A percentile compares a stretch with the other conserved stretches of the same genome.
phyloP scores from a whole-genome alignment of 306 rosid species.

The Trichosanthes cucumerina region DNA sequence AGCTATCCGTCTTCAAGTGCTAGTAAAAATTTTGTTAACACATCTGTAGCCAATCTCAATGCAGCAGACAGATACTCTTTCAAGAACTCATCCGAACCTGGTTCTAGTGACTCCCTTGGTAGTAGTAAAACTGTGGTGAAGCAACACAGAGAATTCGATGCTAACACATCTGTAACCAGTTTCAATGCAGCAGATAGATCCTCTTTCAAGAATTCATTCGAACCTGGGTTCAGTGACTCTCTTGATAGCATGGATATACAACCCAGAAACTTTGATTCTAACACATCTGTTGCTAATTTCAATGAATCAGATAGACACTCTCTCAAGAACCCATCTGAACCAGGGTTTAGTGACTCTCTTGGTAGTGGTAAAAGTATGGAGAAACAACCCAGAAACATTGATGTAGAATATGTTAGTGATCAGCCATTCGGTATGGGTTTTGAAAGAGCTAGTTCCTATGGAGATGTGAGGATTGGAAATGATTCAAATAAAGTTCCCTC shows the following conservation, averaged over 20 bases:
- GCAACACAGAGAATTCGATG: slow-evolving; percentile 27
- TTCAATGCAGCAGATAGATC: slow-evolving; percentile 26
- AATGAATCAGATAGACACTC: slow-evolving; percentile 26
- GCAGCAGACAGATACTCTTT: slow-evolving; percentile 26
- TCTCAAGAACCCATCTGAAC: slow-evolving; percentile 30
- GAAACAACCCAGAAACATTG: slow-evolving; percentile 29
- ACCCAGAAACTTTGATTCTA: slow-evolving; percentile 21
- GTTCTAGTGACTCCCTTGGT: slow-evolving; percentile 21
- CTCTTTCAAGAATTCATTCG: slow-evolving; percentile 28
- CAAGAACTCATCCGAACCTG: slow-evolving; percentile 29
- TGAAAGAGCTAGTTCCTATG: slow-evolving; percentile 32
- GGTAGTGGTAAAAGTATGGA: slow-evolving; percentile 22
- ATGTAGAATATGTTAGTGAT: slow-evolving; percentile 27
- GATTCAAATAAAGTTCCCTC: slow-evolving; percentile 30
- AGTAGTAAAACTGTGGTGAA: slow-evolving; percentile 22
- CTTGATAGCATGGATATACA: slow-evolving; percentile 25
- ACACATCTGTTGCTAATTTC: slow-evolving; percentile 18
- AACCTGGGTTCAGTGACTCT: slow-evolving; percentile 24
- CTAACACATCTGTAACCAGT: slow-evolving; percentile 2
- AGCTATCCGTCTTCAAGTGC: slow-evolving; percentile 26
- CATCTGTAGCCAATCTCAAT: slow-evolving; percentile 23
- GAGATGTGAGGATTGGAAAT: slow-evolving; percentile 25
- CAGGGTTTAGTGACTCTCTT: slow-evolving; percentile 20
- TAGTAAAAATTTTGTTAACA: slow-evolving; percentile 20
- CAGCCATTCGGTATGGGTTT: slow-evolving; percentile 21